A percentile compares a stretch with the other conserved stretches of the same genome.
Conservation (phyloP, 2,329 filamentous ascomycete species). For the Penicillium paneum region DNA sequence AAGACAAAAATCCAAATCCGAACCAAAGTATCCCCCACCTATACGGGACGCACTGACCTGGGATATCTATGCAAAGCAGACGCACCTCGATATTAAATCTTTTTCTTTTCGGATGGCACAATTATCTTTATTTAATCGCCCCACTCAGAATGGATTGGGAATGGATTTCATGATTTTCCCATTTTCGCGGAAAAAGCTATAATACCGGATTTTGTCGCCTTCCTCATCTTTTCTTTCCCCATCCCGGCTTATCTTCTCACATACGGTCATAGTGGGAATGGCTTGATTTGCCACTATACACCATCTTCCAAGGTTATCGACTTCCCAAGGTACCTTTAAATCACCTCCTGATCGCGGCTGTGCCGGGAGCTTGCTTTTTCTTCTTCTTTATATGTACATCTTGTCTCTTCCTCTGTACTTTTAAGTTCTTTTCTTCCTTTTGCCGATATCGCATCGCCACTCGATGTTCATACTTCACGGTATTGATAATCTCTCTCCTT, state of each 20-base stretch:
- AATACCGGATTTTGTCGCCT: conserved; percentile 5
- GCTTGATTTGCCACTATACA: conserved; percentile 7
- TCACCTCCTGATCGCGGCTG: conserved; percentile 1
- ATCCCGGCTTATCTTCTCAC: conserved; percentile 8
- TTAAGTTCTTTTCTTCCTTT: not conserved
- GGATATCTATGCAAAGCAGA: conserved; percentile 19
- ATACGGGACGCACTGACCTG: conserved; percentile 24
- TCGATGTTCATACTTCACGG: conserved; percentile 1
- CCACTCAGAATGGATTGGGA: too few relatives aligned
- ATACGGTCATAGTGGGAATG: conserved; percentile 8
- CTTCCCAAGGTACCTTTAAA: conserved; percentile 1
- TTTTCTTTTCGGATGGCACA: not conserved
- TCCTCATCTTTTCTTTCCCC: not conserved
- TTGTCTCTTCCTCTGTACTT: conserved; percentile 2
- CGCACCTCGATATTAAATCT: conserved; percentile 9
- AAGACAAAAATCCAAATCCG: not conserved
- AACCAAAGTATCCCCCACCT: conserved; percentile 4
- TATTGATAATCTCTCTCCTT: conserved; percentile 5
- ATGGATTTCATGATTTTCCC: not conserved
- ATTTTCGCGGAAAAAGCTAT: not conserved
- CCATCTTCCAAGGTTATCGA: conserved; percentile 2
- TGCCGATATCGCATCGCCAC: not conserved
- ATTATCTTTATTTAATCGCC: not conserved
- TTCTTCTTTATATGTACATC: conserved; percentile 5
- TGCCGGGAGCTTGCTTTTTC: conserved; percentile 1